Conservation (phyloP, 345 rosid genomes). For the thale cress (Arabidopsis thaliana) region DNA sequence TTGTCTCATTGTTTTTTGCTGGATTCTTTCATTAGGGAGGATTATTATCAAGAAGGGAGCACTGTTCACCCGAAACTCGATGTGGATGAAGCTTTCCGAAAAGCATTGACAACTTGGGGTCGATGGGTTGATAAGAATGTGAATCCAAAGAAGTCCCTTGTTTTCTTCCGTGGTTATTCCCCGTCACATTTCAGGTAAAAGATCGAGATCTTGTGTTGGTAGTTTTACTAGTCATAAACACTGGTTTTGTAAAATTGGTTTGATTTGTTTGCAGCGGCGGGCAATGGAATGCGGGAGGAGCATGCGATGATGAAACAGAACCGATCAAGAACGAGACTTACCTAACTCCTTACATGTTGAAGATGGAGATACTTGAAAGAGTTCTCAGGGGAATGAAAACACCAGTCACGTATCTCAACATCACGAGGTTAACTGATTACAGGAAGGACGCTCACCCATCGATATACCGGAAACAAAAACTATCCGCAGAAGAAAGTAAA, state of each 20-base stretch:
- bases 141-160: conserved; percentile 66
- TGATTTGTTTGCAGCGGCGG: conserved; percentile 69
- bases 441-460: conserved; percentile 97
- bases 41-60: conserved; percentile 93
- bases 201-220: neutral
- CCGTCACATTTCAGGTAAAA: conserved; percentile 90
- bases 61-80: conserved; percentile 75
- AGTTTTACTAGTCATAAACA: neutral
- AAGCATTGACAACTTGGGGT: conserved; percentile 88
- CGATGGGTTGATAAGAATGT: conserved; percentile 89
- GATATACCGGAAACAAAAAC: conserved; percentile 64
- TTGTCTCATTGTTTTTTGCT: conserved; percentile 7
- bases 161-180: conserved; percentile 93
- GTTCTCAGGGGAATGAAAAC: conserved; percentile 80
- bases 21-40: conserved; percentile 61
- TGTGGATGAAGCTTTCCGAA: conserved; percentile 88
- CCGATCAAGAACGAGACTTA: conserved; percentile 85
- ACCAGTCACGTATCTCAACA: conserved; percentile 78
- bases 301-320: conserved; percentile 78
- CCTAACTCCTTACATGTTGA: conserved; percentile 66
- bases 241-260: neutral
- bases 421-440: conserved; percentile 82
- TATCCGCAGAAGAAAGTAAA: conserved; percentile 54
- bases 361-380: conserved; percentile 80
- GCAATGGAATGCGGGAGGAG: conserved; percentile 99